A percentile compares a stretch with the other conserved stretches of the same genome.
Conservation (phyloP, 805 yeast species). For the Wickerhamiella slavikovae region DNA sequence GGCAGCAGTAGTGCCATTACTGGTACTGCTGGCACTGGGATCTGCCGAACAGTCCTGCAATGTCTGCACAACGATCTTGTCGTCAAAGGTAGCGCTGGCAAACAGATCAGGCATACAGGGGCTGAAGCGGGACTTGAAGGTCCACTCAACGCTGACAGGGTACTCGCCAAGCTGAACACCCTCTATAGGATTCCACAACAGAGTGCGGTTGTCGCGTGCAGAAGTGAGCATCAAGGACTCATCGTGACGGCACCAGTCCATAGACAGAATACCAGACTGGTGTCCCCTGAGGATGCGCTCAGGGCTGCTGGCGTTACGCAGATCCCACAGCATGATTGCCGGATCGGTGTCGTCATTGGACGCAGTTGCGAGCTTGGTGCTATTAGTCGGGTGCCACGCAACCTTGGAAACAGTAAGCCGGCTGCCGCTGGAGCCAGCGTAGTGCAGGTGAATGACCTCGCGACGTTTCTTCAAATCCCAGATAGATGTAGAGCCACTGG, state of each 20-base stretch:
- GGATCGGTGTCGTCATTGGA: constrained; percentile 57
- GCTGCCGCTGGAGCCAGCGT: constrained; percentile 25
- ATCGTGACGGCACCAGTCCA: constrained; percentile 88
- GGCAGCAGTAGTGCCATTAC: constrained; percentile 16
- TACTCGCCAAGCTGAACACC: constrained; percentile 64
- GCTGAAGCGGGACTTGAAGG: constrained; percentile 72
- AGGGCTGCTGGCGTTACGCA: constrained; percentile 86
- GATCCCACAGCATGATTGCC: constrained; percentile 75
- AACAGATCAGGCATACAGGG: constrained; percentile 75
- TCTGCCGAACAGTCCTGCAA: constrained; percentile 56
- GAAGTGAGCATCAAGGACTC: constrained; percentile 61
- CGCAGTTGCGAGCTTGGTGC: constrained; percentile 76
- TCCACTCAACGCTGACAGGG: constrained; percentile 88
- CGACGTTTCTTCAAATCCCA: constrained; percentile 83
- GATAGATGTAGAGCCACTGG: constrained; percentile 68
- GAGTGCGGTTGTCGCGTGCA: constrained; percentile 76
- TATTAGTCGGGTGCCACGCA: constrained; percentile 85
- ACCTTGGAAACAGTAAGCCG: constrained; percentile 61
- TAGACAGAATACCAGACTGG: constrained; percentile 64
- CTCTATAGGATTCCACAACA: constrained; percentile 73
- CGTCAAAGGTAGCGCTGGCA: constrained; percentile 47
- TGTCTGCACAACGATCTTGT: constrained; percentile 60
- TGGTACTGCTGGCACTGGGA: constrained; percentile 22
- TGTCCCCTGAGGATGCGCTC: constrained; percentile 60
- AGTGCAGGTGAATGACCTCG: constrained; percentile 72